phyloP scores from a whole-genome alignment of 306 rosid species.

The Vicia villosa region DNA sequence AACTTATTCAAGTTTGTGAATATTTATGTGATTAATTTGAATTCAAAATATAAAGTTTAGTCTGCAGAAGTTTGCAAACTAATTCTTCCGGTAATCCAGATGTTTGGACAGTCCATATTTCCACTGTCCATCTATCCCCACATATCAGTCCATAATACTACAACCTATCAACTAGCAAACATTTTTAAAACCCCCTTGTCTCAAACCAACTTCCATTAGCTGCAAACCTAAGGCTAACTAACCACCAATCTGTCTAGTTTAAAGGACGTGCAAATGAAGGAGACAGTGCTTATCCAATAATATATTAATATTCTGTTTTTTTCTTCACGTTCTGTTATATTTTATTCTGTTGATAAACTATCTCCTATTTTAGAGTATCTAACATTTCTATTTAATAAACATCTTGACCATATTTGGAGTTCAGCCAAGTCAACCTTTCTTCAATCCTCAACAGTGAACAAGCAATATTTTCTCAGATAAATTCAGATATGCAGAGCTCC shows the following conservation, averaged over 20 bases:
- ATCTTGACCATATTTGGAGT: not conserved
- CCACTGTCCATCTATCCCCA: too few relatives aligned
- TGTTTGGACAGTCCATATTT: not conserved
- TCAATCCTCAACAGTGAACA: slow-evolving; percentile 15
- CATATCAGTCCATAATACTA: too few relatives aligned
- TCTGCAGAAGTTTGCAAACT: slow-evolving; percentile 21
- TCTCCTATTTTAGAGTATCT: slow-evolving; percentile 17
- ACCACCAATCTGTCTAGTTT: not conserved
- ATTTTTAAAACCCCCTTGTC: not conserved
- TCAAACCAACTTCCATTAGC: not conserved
- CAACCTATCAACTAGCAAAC: not conserved
- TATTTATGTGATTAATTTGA: slow-evolving; percentile 32
- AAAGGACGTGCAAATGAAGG: not conserved
- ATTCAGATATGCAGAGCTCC: slow-evolving; percentile 17
- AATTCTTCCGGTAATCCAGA: too few relatives aligned
- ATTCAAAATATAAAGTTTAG: slow-evolving; percentile 22
- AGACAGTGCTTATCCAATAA: not conserved
- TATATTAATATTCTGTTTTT: slow-evolving; percentile 3
- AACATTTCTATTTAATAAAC: not conserved
- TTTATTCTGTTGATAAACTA: not conserved
- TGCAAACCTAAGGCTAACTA: not conserved
- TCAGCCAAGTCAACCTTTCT: slow-evolving; percentile 1
- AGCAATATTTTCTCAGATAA: slow-evolving; percentile 16
- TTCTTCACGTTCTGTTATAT: not conserved
- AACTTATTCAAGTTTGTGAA: slow-evolving; percentile 20